Evolutionary conservation across 768 basidiomycete genomes (phyloP).

Genomic region (Aureoboletus auriporus): DNA sequence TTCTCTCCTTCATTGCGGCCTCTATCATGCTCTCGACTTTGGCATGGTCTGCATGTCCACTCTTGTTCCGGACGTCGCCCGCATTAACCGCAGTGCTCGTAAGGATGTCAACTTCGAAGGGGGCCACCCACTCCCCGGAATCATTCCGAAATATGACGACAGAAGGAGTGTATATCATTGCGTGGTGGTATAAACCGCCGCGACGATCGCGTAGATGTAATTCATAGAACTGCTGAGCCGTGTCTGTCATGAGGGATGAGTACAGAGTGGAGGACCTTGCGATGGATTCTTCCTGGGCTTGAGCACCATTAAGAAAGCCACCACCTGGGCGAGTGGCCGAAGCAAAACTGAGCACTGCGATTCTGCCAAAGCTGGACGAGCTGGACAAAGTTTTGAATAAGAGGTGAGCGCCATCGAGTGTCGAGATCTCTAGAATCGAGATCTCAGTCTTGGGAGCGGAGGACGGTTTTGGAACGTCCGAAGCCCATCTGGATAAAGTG

Average conservation of each 20-base stretch:
- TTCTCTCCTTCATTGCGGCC: slow-evolving; percentile 61
- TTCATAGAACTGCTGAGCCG: slow-evolving; percentile 58
- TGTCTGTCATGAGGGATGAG: slow-evolving; percentile 51
- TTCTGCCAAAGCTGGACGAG: slow-evolving; percentile 22
- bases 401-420: slow-evolving; percentile 56
- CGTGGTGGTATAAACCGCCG: slow-evolving; percentile 68
- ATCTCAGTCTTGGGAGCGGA: slow-evolving; percentile 29
- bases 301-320: slow-evolving; percentile 67
- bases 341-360: slow-evolving; percentile 75
- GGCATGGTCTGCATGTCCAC: slow-evolving; percentile 2
- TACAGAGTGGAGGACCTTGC: slow-evolving; percentile 74
- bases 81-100: slow-evolving; percentile 79
- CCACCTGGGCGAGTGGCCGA: slow-evolving; percentile 74
- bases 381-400: slow-evolving; percentile 22
- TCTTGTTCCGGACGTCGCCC: slow-evolving; percentile 38
- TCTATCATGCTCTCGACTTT: slow-evolving; percentile 41
- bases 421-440: slow-evolving; percentile 57
- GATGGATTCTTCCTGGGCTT: slow-evolving; percentile 79
- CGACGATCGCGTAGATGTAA: slow-evolving; percentile 47
- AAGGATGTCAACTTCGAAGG: slow-evolving; percentile 59
- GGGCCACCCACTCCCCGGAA: slow-evolving; percentile 49
- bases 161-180: slow-evolving; percentile 71
- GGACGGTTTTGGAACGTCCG: slow-evolving; percentile 8
- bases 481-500: slow-evolving; percentile 44
- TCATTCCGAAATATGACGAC: slow-evolving; percentile 64